phyloP scores from a whole-genome alignment of 2,329 filamentous ascomycete genomes.

The Phaeosphaeria sp. region DNA sequence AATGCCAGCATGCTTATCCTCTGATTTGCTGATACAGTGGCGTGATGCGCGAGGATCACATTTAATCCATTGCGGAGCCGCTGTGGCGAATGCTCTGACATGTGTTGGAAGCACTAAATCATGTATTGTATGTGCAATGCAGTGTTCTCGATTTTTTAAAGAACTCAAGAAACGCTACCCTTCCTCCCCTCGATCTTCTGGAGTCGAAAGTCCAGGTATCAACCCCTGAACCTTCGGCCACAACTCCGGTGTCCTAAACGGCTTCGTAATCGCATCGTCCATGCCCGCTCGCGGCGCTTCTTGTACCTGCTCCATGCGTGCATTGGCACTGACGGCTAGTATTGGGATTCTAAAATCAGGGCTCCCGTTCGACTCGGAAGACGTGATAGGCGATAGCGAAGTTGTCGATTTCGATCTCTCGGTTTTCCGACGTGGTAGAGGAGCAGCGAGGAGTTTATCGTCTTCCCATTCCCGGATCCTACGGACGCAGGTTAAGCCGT shows the following conservation, averaged over 20 bases:
- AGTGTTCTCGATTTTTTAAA: background rate
- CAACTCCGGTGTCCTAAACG: conserved; percentile 31
- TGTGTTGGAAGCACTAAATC: too few species aligned
- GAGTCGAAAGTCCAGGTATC: background rate
- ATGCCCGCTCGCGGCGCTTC: conserved; percentile 39
- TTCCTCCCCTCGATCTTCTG: background rate
- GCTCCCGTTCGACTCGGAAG: background rate
- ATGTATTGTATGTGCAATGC: background rate
- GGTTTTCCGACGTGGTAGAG: background rate
- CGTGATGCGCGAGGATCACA: too few species aligned
- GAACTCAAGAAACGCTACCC: background rate
- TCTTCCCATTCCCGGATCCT: conserved; percentile 37
- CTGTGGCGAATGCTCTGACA: too few species aligned
- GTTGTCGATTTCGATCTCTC: background rate
- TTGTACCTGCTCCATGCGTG: conserved; percentile 40
- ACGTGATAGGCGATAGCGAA: background rate
- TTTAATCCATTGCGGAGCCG: too few species aligned
- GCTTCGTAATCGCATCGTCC: conserved; percentile 39
- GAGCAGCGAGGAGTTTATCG: conserved; percentile 1
- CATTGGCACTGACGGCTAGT: conserved; percentile 46
- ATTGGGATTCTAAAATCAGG: conserved; percentile 25
- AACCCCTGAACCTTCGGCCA: conserved; percentile 4
- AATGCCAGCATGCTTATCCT: too few species aligned
- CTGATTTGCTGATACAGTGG: too few species aligned
- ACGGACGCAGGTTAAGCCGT: conserved; percentile 38